Evolutionary conservation across 495 filamentous ascomycete species (phyloP).

Genomic region (Lophiostoma macrostomum): DNA sequence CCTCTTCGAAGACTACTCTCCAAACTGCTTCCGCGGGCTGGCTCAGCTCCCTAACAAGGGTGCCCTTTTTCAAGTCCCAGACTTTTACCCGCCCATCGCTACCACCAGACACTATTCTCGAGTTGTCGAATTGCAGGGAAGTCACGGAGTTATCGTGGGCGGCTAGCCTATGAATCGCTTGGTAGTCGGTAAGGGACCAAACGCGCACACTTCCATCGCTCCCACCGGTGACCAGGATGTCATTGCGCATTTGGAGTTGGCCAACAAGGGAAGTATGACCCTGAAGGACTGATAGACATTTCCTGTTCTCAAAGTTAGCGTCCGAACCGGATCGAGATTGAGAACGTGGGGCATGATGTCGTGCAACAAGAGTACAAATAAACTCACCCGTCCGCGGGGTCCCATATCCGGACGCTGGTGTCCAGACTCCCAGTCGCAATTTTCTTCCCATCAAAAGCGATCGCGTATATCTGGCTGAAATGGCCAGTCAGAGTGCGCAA

Average conservation of each 20-base stretch:
- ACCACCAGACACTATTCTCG: conserved; percentile 88
- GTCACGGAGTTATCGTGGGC: conserved; percentile 99
- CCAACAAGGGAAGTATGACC: conserved; percentile 96
- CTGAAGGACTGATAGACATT: conserved; percentile 88
- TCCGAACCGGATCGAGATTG: too few relatives aligned
- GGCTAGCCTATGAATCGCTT: conserved; percentile 86
- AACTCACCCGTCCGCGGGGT: conserved; percentile 79
- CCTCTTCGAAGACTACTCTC: conserved; percentile 96
- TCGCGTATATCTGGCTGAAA: conserved; percentile 98
- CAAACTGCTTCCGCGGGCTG: conserved; percentile 90
- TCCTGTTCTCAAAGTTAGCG: too few relatives aligned
- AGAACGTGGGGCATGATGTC: conserved; percentile 30
- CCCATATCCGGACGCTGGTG: conserved; percentile 96
- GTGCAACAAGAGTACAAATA: conserved; percentile 17
- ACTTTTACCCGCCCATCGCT: conserved; percentile 96
- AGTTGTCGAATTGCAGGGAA: conserved; percentile 93
- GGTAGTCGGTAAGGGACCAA: conserved; percentile 86
- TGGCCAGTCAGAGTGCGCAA: conserved; percentile 87
- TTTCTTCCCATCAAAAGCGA: conserved; percentile 88
- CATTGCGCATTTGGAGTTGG: conserved; percentile 92
- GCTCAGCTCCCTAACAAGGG: conserved; percentile 85
- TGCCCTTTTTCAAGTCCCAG: conserved; percentile 90
- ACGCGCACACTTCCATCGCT: conserved; percentile 94
- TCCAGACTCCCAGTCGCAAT: conserved; percentile 97
- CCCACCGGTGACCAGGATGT: conserved; percentile 92